Conservation (phyloP, 768 basidiomycete genomes). For the Kwoniella botswanensis region DNA sequence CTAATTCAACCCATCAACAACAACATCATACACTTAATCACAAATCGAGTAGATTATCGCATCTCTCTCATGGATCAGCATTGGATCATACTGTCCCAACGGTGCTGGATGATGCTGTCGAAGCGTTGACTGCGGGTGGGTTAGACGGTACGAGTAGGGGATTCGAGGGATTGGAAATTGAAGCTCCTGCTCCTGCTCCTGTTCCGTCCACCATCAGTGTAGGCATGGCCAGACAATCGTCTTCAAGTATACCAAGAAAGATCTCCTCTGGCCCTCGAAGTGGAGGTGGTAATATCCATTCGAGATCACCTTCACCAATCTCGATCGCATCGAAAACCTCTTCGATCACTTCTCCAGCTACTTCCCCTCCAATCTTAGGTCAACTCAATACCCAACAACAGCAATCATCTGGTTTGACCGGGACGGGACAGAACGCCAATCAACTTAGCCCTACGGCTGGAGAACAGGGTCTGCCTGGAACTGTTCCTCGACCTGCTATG, state of each 20-base stretch:
- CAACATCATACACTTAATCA: conserved; percentile 45
- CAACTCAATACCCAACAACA: conserved; percentile 31
- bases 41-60: conserved; percentile 51
- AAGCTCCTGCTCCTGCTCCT: conserved; percentile 50
- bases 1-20: conserved; percentile 30
- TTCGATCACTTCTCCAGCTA: conserved; percentile 33
- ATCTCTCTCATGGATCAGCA: conserved; percentile 65
- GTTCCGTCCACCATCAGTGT: conserved; percentile 19
- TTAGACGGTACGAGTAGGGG: conserved; percentile 19
- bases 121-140: conserved; percentile 62
- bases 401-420: neutral
- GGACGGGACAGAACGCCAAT: neutral
- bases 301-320: conserved; percentile 44
- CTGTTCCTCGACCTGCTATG: conserved; percentile 35
- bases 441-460: conserved; percentile 11
- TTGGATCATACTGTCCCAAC: conserved; percentile 70
- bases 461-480: neutral
- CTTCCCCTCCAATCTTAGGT: conserved; percentile 44
- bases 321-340: conserved; percentile 29
- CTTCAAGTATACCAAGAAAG: conserved; percentile 27
- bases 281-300: neutral
- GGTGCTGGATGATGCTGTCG: conserved; percentile 81
- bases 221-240: conserved; percentile 43
- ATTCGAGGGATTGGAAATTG: conserved; percentile 47
- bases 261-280: conserved; percentile 11